These are phyloP conservation scores for Aurifilum marmelostoma DNA, from an alignment of 2,329 filamentous ascomycete genomes.

Conservation along the genomic window DNA sequence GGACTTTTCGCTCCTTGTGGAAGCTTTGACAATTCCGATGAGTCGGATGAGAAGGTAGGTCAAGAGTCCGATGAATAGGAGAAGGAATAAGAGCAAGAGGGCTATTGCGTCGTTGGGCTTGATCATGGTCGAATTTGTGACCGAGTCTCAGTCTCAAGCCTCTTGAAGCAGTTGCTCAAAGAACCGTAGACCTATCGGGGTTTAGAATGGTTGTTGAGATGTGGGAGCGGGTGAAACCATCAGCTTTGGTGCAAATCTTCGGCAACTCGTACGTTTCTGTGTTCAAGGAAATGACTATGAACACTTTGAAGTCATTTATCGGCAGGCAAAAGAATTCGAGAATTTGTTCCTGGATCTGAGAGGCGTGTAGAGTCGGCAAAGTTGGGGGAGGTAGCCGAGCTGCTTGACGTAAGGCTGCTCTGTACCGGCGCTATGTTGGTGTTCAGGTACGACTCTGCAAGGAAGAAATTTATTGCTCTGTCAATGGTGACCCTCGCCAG, in stretches of 20 bases:
- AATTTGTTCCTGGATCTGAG: background rate
- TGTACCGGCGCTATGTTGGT: background rate
- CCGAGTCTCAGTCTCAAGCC: background rate
- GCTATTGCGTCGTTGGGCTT: background rate
- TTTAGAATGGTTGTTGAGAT: background rate
- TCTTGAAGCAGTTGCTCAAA: background rate
- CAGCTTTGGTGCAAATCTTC: background rate
- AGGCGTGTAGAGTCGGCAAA: background rate
- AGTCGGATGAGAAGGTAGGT: background rate
- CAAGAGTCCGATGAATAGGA: background rate
- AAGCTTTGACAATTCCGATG: background rate
- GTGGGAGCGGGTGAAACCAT: background rate
- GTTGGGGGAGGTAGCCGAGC: background rate
- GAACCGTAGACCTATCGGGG: background rate
- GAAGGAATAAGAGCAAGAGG: background rate
- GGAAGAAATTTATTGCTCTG: background rate
- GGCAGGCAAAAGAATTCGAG: background rate
- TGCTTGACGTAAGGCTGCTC: background rate
- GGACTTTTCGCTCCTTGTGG: background rate
- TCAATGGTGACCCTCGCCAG: background rate
- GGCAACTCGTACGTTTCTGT: background rate
- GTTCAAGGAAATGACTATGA: background rate
- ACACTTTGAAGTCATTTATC: background rate
- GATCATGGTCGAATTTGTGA: background rate
- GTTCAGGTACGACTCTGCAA: background rate